phyloP scores from a whole-genome alignment of 345 rosid genomes.

The Hypericum perforatum region DNA sequence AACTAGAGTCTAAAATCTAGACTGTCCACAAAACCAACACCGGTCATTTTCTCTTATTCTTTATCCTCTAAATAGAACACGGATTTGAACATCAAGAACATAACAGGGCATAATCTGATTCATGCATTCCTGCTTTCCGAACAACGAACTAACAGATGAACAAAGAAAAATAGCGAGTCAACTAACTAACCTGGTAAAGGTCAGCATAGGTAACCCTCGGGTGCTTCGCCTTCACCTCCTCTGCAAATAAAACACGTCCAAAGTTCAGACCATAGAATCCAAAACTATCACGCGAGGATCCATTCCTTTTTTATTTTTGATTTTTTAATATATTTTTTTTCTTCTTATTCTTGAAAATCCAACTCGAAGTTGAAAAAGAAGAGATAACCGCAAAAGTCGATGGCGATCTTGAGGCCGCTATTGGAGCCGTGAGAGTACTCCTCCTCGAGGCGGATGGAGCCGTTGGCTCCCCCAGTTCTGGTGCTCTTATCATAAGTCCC shows the following conservation, averaged over 20 bases:
- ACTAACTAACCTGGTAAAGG: constrained; percentile 40
- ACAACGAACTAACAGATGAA: no score
- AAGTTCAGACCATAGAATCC: background rate
- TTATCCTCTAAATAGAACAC: no score
- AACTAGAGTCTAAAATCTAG: no score
- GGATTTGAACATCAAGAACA: no score
- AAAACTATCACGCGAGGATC: background rate
- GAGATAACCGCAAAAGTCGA: constrained; percentile 66
- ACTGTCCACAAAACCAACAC: no score
- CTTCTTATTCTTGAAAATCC: no score
- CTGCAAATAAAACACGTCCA: constrained; percentile 20
- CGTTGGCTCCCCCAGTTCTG: constrained; percentile 87
- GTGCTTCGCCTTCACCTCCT: constrained; percentile 68
- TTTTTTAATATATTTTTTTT: no score
- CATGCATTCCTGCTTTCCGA: no score
- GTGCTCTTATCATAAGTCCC: constrained; percentile 75
- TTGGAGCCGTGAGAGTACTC: constrained; percentile 69
- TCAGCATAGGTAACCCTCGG: constrained; percentile 80
- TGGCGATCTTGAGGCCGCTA: constrained; percentile 69
- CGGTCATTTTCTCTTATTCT: no score
- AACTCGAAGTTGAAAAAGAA: background rate
- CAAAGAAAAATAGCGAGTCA: background rate
- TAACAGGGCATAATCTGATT: no score
- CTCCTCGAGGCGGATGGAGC: constrained; percentile 80
- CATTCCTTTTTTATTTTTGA: no score